Evolutionary conservation across 495 filamentous ascomycete species (phyloP).

Genomic region (Cercophora scortea): DNA sequence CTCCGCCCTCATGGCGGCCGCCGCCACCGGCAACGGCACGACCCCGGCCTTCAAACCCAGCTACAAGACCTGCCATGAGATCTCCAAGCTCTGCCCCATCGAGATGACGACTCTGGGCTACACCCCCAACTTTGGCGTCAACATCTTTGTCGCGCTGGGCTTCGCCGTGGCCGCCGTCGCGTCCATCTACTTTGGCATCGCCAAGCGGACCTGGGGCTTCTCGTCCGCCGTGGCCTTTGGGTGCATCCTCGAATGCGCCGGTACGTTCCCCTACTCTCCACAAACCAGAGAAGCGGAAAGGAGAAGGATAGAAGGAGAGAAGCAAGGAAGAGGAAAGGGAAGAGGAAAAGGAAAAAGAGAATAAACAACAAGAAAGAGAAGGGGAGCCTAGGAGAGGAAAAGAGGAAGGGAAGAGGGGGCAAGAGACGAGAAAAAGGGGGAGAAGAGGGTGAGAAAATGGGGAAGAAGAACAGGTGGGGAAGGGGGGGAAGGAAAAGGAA

Average conservation of each 20-base stretch:
- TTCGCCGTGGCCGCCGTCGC: slow-evolving; percentile 44
- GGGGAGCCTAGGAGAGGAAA: too few species aligned
- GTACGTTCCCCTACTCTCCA: slow-evolving; percentile 11
- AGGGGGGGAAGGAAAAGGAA: too few species aligned
- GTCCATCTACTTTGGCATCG: slow-evolving; percentile 45
- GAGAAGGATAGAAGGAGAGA: too few species aligned
- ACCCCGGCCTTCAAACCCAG: slow-evolving; percentile 14
- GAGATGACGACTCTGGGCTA: slow-evolving; percentile 59
- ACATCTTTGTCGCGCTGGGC: slow-evolving; percentile 50
- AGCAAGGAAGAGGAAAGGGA: too few species aligned
- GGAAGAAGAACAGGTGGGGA: too few species aligned
- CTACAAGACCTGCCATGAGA: slow-evolving; percentile 37
- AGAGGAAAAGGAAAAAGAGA: too few species aligned
- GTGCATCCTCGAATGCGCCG: slow-evolving; percentile 30
- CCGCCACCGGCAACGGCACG: background rate
- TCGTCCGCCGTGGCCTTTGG: slow-evolving; percentile 44
- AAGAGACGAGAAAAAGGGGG: too few species aligned
- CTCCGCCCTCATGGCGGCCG: background rate
- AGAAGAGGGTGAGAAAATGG: too few species aligned
- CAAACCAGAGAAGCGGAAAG: too few species aligned
- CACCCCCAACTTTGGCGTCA: slow-evolving; percentile 54
- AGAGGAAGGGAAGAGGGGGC: too few species aligned
- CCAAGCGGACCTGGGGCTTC: slow-evolving; percentile 58
- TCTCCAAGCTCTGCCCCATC: slow-evolving; percentile 47
- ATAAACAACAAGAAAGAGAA: too few species aligned